phyloP scores from a whole-genome alignment of 768 basidiomycete species.

The Amanita exitialis region DNA sequence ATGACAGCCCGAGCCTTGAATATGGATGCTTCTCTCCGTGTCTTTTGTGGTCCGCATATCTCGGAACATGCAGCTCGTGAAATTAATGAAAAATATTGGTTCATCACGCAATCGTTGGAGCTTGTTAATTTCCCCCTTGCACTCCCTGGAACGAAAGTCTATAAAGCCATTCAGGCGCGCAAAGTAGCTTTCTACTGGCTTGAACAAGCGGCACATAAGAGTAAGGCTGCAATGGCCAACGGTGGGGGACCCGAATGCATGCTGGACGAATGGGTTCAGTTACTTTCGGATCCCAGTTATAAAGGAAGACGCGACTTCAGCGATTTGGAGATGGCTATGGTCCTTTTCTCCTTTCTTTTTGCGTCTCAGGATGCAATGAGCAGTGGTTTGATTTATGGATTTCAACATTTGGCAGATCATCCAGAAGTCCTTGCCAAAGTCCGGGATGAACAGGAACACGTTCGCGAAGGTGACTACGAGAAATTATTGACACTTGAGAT shows the following conservation, averaged over 20 bases:
- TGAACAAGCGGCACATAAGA: slow-evolving; percentile 64
- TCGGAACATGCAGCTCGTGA: slow-evolving; percentile 67
- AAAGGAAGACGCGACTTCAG: slow-evolving; percentile 85
- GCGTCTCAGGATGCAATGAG: slow-evolving; percentile 98
- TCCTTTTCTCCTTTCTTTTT: slow-evolving; percentile 93
- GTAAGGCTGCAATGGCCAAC: slow-evolving; percentile 74
- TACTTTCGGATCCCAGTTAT: slow-evolving; percentile 52
- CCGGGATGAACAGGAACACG: slow-evolving; percentile 79
- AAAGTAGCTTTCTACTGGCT: slow-evolving; percentile 79
- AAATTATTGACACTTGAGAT: slow-evolving; percentile 77
- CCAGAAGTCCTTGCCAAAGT: slow-evolving; percentile 85
- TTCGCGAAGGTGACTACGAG: slow-evolving; percentile 71
- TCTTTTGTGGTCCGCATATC: slow-evolving; percentile 91
- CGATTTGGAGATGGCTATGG: slow-evolving; percentile 94
- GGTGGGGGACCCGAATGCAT: slow-evolving; percentile 81
- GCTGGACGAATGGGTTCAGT: slow-evolving; percentile 85
- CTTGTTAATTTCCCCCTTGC: slow-evolving; percentile 98
- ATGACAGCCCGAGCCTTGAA: slow-evolving; percentile 87
- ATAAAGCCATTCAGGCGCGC: slow-evolving; percentile 84
- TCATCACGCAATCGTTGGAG: slow-evolving; percentile 89
- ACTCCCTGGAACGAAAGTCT: slow-evolving; percentile 93
- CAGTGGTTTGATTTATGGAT: slow-evolving; percentile 88
- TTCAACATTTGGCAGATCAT: slow-evolving; percentile 93
- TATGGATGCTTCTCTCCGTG: slow-evolving; percentile 94
- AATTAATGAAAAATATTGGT: slow-evolving; percentile 93